Base-by-base conservation (phyloP, 139 green algal genomes). In the Diplosphaera chodatii region DNA sequence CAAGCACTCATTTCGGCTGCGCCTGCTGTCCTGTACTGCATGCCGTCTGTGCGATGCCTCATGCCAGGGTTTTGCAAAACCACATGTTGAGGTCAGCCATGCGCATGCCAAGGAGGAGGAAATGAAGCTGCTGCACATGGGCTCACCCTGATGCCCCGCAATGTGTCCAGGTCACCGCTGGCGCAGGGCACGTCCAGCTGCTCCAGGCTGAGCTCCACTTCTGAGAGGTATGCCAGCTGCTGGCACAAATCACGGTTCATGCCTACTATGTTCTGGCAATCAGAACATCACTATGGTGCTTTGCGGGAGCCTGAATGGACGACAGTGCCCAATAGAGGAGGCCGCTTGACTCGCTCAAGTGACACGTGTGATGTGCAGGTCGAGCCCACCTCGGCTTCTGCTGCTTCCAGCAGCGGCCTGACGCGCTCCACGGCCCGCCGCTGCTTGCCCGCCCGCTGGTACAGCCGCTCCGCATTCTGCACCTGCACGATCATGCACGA, bases 401-500 rank as follows among this genome's bases (percentile, higher is more conserved):
- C 83, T 18, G 67, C 78, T 22, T 88, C 81, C 56, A 96, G 71
- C 74, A 95, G 76, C 8, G 91, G 91, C 22, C 55, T 62, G 30
- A 96, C 80, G 16, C 82, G 77, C 22, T 88, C 74, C 32, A 79
- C 71, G 22, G 83, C 86, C 0, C 88, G 68, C 33, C 81, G 76
- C 75, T 84, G 78, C 80, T 93, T 93, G 67, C 86, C 83, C 0
- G 86, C 88, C 64, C 80, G 59, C 65, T 82, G 83, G 82, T 91
- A 96, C 73, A 91, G 68, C 29, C 30, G 78, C 74, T 93, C 83
- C 23, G 87, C 84, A 48, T 48, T 48, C 37, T 48, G 8, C 37
- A 48, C 37, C 37, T 48, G 37, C n/a, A n/a, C n/a, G n/a, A n/a
- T n/a, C n/a, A n/a, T n/a, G n/a, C n/a, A n/a, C n/a, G n/a, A n/a